These are phyloP conservation scores for Hansenula sp. DNA, from an alignment of 1,139 yeast genomes.

Conservation along the genomic window DNA sequence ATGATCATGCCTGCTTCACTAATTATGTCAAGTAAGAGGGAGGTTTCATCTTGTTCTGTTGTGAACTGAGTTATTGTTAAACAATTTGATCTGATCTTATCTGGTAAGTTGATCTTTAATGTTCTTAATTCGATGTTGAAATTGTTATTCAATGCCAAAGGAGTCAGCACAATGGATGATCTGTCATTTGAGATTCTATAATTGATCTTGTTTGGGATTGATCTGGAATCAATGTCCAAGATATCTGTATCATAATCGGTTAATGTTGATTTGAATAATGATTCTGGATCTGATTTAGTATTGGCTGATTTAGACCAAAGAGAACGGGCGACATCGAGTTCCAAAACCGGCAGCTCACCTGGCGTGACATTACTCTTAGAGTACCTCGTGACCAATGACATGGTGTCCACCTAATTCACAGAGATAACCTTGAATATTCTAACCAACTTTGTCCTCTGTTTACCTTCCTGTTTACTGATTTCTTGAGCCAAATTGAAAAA, in stretches of 20 bases:
- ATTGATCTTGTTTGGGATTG: slow-evolving; percentile 10
- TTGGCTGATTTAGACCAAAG: slow-evolving; percentile 14
- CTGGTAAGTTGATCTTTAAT: slow-evolving; percentile 24
- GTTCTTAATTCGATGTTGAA: slow-evolving; percentile 12
- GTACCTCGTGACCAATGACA: background rate
- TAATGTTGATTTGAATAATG: slow-evolving; percentile 12
- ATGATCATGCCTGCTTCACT: slow-evolving; percentile 32
- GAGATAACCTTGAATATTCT: too few relatives aligned
- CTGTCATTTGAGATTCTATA: slow-evolving; percentile 17
- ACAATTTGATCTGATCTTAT: slow-evolving; percentile 20
- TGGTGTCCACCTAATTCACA: background rate
- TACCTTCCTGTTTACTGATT: background rate
- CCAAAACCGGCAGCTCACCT: slow-evolving; percentile 3
- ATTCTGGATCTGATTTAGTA: slow-evolving; percentile 13
- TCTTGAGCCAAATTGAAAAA: background rate
- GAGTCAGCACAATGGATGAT: slow-evolving; percentile 15
- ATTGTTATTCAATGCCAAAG: slow-evolving; percentile 20
- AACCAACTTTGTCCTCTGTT: background rate
- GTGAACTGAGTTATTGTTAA: slow-evolving; percentile 13
- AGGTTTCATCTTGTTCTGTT: slow-evolving; percentile 7
- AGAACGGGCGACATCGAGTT: slow-evolving; percentile 21
- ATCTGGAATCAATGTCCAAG: slow-evolving; percentile 4
- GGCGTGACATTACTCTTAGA: slow-evolving; percentile 2
- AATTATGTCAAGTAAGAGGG: slow-evolving; percentile 27
- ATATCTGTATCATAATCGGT: slow-evolving; percentile 11